Evolutionary conservation across 1,284 basidiomycete genomes (phyloP), one percentile per base, ranked within the genome.

Genomic region (Trichosporon asahii): DNA sequence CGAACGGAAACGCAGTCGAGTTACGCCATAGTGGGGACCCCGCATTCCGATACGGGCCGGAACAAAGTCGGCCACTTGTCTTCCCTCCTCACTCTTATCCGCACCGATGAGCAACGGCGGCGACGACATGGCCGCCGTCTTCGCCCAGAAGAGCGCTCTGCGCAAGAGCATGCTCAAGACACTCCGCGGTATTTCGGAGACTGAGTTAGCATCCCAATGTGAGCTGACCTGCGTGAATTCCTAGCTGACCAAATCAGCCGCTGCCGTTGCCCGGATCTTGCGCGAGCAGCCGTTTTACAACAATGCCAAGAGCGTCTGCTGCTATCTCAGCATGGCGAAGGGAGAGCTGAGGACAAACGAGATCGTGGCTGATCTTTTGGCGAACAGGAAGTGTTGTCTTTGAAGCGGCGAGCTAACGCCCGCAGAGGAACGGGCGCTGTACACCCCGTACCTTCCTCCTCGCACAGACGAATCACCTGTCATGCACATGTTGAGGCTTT

Each of bases 401-500:
- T 64, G 29, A 18, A 8, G 15, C 15, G 15, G n/a, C 12, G 25
- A 3, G 31, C 23, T n/a, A 2, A 15, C 12, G 60, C 70, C 55
- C 67, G 27, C 67, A 65, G 66, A 53, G 37, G 40, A 66, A 65
- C 76, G 75, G 69, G 70, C 73, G 12, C 73, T 82, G 9, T 83
- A 77, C 70, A 80, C 78, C 2, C 81, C 81, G 0, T 83, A 79
- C 72, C 75, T 83, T 12, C 73, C 75, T 0, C 66, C 69, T 2
- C 49, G 67, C 29, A 53, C 64, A 3, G 67, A 63, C 23, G 66
- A 69, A 11, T 65, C 73, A 8, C 68, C 76, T 11, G 74, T 76
- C 37, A 83, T 84, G 83, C 72, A 75, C 25, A 82, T 84, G 81
- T 72, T 82, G 23, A 69, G 80, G 8, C 73, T 84, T 29, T 82